Base-by-base conservation (phyloP, 306 rosid genomes). In the Corylus avellana region DNA sequence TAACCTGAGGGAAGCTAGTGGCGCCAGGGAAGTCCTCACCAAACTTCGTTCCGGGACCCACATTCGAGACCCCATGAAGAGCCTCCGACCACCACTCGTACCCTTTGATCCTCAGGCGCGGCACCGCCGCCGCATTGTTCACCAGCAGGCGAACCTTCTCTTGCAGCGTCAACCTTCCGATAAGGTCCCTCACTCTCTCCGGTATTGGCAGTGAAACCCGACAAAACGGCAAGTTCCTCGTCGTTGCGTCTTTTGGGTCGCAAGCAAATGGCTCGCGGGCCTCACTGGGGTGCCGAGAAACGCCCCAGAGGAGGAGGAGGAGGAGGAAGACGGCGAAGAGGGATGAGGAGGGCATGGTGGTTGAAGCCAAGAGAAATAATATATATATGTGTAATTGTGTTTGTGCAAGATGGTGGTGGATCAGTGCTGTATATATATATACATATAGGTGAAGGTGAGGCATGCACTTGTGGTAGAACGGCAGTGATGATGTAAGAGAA, bases 1-100 rank as follows among this genome's bases (percentile, higher is more conserved):
- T 94, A 86, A 94, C 98, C 61, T 94, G 98, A 73, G 98, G 98
- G 82, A 94, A 94, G 77, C 94, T 91, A 29, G 97, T 94, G 47
- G 98, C 95, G 0, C 64, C 93, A 35, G 98, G 97, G 61, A 92
- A 92, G 7, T 44, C 67, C 11, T 85, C 83, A 17, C 84, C 86
- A 54, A 94, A 94, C 82, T 73, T 87, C 5, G 94, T 90, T 0
- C 97, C 98, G 0, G 97, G 98, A 0, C 98, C 98, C 59, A 87
- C 95, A 87, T 92, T 91, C 8, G 97, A 94, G 46, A 94, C 93
- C 0, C 98, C 98, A 37, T 94, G 98, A 64, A 94, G 97, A 27
- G 94, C 98, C 84, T 94, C 98, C n/a, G 97, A 92, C 98, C 98
- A 94, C 98, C 98, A 94, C 72, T 92, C 98, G 8, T 94, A 94